Base-by-base conservation (phyloP, 2,329 filamentous ascomycete species). In the Clarireedia hainanense region DNA sequence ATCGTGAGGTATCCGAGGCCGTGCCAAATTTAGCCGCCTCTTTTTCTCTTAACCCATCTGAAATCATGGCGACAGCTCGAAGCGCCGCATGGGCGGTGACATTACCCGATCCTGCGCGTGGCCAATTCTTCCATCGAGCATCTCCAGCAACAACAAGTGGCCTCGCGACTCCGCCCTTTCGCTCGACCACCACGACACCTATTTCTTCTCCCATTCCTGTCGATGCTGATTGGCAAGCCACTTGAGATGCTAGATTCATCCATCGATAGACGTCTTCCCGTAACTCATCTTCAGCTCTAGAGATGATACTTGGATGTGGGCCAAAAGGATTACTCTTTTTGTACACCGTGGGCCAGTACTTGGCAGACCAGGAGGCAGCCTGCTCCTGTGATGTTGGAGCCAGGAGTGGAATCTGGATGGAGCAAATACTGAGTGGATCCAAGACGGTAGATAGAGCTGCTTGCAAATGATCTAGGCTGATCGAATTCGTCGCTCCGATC, bases 301-400 rank as follows among this genome's bases (percentile, higher is more conserved):
- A 75, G 55, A 92, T 82, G 67, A 88, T 80, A 65, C 84, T 83
- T 59, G 89, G 89, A 67, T 95, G 89, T 17, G 89, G 89, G 4
- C 89, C 89, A 57, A 91, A 88, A 2, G 89, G 89, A 67, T 94
- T 94, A 62, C 87, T 91, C 74, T 91, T 91, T 61, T 89, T 86
- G 73, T 94, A 95, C 49, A 91, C 82, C 1, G 85, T 87, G 12
- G 89, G 89, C 89, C 89, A 95, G 70, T 89, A 92, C 63, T 85
- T 78, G 36, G 80, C 75, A 26, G 83, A 86, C 88, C 88, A 94
- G 68, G 81, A 75, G 26, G 80, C 80, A 7, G 89, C 88, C 69
- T 92, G 88, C 40, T 85, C 77, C 62, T 85, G 80, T 3, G 87
- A 91, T 5, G 85, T 90, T 2, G 89, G 89, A 24, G 88, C 79